phyloP scores from a whole-genome alignment of 768 basidiomycete genomes.

The Hydnomerulius pinastri region DNA sequence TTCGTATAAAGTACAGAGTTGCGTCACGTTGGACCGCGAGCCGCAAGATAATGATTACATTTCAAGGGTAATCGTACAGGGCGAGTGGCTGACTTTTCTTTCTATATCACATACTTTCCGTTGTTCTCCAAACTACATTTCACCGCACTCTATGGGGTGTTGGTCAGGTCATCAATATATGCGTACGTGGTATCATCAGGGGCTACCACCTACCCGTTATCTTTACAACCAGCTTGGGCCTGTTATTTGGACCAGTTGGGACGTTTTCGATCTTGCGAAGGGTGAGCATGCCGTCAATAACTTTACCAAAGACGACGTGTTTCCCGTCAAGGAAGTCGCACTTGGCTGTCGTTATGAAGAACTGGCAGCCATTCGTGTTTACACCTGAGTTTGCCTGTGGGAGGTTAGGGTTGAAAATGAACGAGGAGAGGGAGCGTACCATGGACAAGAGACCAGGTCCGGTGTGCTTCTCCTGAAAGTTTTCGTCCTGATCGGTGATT shows the following conservation, averaged over 20 bases:
- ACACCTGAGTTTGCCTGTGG: slow-evolving; percentile 90
- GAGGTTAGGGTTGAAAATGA: slow-evolving; percentile 2
- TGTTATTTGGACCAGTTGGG: slow-evolving; percentile 85
- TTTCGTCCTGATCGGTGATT: slow-evolving; percentile 72
- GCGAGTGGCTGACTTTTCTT: neutral
- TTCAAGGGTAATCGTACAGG: neutral
- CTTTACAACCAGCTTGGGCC: slow-evolving; percentile 87
- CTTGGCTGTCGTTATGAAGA: slow-evolving; percentile 95
- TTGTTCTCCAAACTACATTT: slow-evolving; percentile 45
- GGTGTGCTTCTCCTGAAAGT: slow-evolving; percentile 87
- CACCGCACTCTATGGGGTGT: slow-evolving; percentile 50
- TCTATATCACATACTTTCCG: neutral
- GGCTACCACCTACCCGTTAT: slow-evolving; percentile 65
- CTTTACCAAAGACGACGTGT: slow-evolving; percentile 90
- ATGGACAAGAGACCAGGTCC: slow-evolving; percentile 89
- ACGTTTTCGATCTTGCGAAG: slow-evolving; percentile 96
- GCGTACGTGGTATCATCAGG: neutral
- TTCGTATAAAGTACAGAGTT: too few species aligned
- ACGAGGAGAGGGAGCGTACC: slow-evolving; percentile 44
- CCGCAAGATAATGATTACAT: too few species aligned
- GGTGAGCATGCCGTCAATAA: slow-evolving; percentile 93
- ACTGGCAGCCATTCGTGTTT: slow-evolving; percentile 95
- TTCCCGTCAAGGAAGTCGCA: slow-evolving; percentile 96
- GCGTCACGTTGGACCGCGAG: too few species aligned
- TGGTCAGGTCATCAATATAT: slow-evolving; percentile 1